Percentiles rank a stretch among this genome's conserved stretches.
These are phyloP conservation scores for Saussurea involucrata DNA, from an alignment of 129 eudicot genomes.

Conservation along the genomic window DNA sequence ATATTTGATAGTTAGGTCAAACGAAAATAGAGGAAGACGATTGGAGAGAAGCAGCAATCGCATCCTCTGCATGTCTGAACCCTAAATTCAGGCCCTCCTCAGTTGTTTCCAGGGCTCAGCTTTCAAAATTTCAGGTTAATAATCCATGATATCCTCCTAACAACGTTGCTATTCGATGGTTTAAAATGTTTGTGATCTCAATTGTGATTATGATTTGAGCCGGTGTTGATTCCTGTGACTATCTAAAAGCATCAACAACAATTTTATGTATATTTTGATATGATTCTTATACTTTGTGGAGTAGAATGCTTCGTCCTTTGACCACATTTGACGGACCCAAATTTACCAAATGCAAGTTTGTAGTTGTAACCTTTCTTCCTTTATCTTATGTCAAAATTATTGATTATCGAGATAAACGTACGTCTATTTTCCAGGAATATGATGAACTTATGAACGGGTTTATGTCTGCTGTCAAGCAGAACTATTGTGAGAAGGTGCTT, in stretches of 20 bases:
- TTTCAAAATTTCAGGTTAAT: slow-evolving; percentile 52
- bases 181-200: not conserved
- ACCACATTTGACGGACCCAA: too few relatives aligned
- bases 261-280: not conserved
- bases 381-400: not conserved
- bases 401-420: not conserved
- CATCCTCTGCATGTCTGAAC: slow-evolving; percentile 33
- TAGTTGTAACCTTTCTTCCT: not conserved
- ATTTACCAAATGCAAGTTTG: not conserved
- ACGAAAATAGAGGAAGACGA: slow-evolving; percentile 33
- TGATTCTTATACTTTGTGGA: not conserved
- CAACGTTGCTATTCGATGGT: not conserved
- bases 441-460: slow-evolving; percentile 79
- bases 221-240: not conserved
- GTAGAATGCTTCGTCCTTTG: not conserved
- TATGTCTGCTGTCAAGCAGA: slow-evolving; percentile 86
- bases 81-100: slow-evolving; percentile 39
- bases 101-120: slow-evolving; percentile 36
- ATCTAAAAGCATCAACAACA: not conserved
- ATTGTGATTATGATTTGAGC: not conserved
- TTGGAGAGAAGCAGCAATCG: slow-evolving; percentile 54
- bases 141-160: not conserved
- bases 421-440: slow-evolving; percentile 55
- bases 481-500: slow-evolving; percentile 83
- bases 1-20: slow-evolving; percentile 1